Evolutionary conservation across 192 early-diverging fungal genomes (phyloP).

Genomic region (Coemansia sp.): DNA sequence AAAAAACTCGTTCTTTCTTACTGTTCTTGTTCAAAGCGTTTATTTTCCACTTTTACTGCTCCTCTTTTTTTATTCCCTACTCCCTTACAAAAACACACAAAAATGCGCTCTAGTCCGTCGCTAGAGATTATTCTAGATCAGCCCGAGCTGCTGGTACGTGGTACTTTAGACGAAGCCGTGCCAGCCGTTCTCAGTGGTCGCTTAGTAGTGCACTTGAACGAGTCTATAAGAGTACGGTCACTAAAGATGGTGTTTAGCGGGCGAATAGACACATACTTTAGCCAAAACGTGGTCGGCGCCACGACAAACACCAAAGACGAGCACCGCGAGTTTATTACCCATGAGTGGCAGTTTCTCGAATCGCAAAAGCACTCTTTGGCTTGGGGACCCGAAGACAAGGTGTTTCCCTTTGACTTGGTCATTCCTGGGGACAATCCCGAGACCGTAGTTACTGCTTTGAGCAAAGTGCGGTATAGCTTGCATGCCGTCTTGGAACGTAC

Average conservation of each 20-base stretch:
- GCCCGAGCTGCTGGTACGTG: constrained; percentile 43
- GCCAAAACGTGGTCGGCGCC: constrained; percentile 31
- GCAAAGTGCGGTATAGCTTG: constrained; percentile 54
- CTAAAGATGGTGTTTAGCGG: constrained; percentile 55
- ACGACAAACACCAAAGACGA: constrained; percentile 32
- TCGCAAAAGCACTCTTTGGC: constrained; percentile 31
- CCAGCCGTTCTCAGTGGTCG: constrained; percentile 55
- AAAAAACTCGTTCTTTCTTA: not conserved
- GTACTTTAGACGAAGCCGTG: constrained; percentile 42
- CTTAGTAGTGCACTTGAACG: constrained; percentile 48
- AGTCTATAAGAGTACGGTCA: constrained; percentile 53
- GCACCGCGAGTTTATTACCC: constrained; percentile 51
- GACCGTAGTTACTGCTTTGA: constrained; percentile 52
- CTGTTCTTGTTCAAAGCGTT: not conserved
- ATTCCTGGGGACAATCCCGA: constrained; percentile 62
- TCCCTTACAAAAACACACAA: not conserved
- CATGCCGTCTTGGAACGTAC: constrained; percentile 57
- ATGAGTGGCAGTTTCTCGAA: constrained; percentile 56
- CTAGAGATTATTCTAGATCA: constrained; percentile 40
- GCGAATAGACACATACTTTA: constrained; percentile 48
- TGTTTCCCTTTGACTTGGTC: constrained; percentile 57
- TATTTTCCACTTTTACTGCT: not conserved
- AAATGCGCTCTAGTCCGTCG: constrained; percentile 36
- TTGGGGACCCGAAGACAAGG: constrained; percentile 32
- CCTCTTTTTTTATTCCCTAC: not conserved